A percentile compares a stretch with the other conserved stretches of the same genome.
Conservation (phyloP, 352 stramenopile species). For the Phytophthora sp. region DNA sequence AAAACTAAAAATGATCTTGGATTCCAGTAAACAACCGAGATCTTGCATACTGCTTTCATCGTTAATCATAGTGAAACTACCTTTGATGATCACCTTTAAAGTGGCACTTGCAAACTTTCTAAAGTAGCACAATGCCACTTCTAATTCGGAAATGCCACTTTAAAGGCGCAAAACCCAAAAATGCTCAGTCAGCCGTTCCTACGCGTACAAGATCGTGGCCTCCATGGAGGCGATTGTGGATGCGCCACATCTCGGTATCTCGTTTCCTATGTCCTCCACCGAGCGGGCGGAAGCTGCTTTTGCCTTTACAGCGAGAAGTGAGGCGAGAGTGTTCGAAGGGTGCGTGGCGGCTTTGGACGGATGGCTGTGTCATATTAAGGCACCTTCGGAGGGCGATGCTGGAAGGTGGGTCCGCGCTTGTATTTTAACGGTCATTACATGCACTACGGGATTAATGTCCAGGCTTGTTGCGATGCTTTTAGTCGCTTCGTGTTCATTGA, state of each 20-base stretch:
- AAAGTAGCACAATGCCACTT: too few relatives aligned
- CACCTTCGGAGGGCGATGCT: not conserved
- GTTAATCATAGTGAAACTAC: too few relatives aligned
- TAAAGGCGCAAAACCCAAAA: too few relatives aligned
- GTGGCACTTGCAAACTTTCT: too few relatives aligned
- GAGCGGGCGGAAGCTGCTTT: not conserved
- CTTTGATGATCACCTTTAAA: too few relatives aligned
- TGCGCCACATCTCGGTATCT: not conserved
- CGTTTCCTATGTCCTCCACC: not conserved
- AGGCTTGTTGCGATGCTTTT: conserved; percentile 4
- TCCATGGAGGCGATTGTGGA: conserved; percentile 7
- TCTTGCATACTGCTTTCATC: too few relatives aligned
- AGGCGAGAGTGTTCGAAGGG: not conserved
- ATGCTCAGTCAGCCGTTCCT: too few relatives aligned
- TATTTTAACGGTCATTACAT: conserved; percentile 15
- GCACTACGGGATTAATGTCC: not conserved
- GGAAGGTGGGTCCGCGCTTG: not conserved
- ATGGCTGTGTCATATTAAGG: conserved; percentile 6
- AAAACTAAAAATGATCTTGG: too few relatives aligned
- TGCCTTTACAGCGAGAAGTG: not conserved
- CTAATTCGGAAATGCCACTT: too few relatives aligned
- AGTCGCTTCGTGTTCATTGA: conserved; percentile 10
- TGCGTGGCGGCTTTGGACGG: conserved; percentile 7
- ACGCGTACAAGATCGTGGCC: not conserved
- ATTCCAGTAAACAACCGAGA: too few relatives aligned